A percentile compares a stretch with the other conserved stretches of the same genome.
These are phyloP conservation scores for Paecilomyces niveus DNA, from an alignment of 2,329 filamentous ascomycete species.

Conservation along the genomic window DNA sequence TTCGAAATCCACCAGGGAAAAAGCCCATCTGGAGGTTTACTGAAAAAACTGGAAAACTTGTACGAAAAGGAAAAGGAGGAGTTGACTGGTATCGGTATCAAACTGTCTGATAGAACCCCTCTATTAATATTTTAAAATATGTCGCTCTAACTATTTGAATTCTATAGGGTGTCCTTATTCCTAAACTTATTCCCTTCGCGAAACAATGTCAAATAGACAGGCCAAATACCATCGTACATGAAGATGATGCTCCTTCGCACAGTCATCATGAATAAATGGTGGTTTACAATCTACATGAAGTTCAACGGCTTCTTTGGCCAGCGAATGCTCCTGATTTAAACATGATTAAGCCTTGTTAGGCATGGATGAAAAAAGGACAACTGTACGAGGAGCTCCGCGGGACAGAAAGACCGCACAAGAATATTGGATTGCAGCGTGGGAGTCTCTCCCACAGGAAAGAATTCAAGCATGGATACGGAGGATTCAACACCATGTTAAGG, in stretches of 20 bases:
- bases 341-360: not conserved
- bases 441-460: not conserved
- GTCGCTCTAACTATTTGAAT: too few relatives aligned
- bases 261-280: not conserved
- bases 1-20: conserved; percentile 4
- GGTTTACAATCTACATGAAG: not conserved
- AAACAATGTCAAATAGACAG: not conserved
- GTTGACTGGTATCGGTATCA: not conserved
- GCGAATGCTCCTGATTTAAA: not conserved
- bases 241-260: not conserved
- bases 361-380: not conserved
- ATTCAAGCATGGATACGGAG: not conserved
- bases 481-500: not conserved
- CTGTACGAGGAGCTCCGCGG: not conserved
- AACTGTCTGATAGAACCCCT: not conserved
- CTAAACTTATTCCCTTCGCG: not conserved
- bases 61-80: not conserved
- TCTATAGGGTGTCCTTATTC: not conserved
- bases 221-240: not conserved
- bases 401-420: not conserved
- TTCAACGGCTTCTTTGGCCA: not conserved
- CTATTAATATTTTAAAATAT: not conserved
- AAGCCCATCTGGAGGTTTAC: conserved; percentile 11
- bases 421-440: not conserved
- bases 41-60: not conserved